Percentiles rank a stretch among this genome's conserved stretches.
Conservation (phyloP, 2,329 filamentous ascomycete species). For the Westerdykella aurantiaca region DNA sequence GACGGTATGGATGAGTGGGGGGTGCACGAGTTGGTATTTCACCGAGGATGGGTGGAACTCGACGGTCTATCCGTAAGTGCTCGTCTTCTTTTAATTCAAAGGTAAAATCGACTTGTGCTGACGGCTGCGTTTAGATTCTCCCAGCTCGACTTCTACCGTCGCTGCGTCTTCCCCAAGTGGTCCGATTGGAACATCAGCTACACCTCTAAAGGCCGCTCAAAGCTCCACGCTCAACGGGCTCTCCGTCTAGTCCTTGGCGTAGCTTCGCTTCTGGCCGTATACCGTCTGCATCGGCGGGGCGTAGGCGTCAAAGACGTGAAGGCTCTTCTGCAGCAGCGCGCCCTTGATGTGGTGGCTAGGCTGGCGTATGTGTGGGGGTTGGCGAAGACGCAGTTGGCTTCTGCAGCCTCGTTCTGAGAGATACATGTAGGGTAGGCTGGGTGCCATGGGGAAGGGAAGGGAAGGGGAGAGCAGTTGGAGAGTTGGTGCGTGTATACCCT, state of each 20-base stretch:
- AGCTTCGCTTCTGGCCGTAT: conserved; percentile 16
- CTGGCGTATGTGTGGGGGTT: neutral
- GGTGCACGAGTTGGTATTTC: conserved; percentile 60
- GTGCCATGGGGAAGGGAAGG: too few relatives aligned
- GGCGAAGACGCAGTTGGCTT: too few relatives aligned
- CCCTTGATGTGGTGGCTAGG: neutral
- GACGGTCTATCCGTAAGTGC: conserved; percentile 55
- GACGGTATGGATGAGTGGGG: conserved; percentile 52
- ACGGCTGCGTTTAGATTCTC: conserved; percentile 35
- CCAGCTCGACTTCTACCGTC: conserved; percentile 47
- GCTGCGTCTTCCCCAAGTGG: conserved; percentile 51
- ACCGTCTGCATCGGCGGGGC: conserved; percentile 21
- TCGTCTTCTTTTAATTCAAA: conserved; percentile 80
- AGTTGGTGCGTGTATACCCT: too few relatives aligned
- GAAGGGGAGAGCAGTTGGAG: too few relatives aligned
- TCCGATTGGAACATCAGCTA: conserved; percentile 50
- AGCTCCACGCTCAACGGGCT: conserved; percentile 18
- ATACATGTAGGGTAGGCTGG: too few relatives aligned
- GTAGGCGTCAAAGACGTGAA: conserved; percentile 18
- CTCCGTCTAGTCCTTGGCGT: conserved; percentile 9
- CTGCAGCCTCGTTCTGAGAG: too few relatives aligned
- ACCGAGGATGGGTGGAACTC: conserved; percentile 73
- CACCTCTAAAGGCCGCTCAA: conserved; percentile 44
- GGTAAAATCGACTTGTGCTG: conserved; percentile 40
- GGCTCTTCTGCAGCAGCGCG: conserved; percentile 3